A percentile compares a stretch with the other conserved stretches of the same genome.
These are phyloP conservation scores for Pseudogymnoascus sp. DNA, from an alignment of 2,329 filamentous ascomycete species.

Conservation along the genomic window DNA sequence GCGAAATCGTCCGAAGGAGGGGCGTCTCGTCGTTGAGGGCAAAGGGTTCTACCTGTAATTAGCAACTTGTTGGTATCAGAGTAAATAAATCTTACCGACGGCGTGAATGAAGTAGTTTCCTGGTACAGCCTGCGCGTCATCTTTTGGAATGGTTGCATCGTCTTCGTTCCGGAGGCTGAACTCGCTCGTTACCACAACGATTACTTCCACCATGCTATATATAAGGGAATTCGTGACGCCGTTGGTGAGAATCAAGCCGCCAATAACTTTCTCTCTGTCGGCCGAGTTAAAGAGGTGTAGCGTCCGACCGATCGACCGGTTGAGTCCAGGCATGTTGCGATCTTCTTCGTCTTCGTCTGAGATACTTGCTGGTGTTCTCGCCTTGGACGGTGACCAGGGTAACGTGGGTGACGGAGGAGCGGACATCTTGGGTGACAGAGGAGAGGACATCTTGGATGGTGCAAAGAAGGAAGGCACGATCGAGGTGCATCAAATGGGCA, in stretches of 20 bases:
- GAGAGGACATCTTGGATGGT: no score
- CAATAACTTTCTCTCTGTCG: not conserved
- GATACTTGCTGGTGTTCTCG: no score
- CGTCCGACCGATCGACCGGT: no score
- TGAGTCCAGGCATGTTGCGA: no score
- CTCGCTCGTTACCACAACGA: not conserved
- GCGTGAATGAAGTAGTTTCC: not conserved
- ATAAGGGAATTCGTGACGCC: no score
- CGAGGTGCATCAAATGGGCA: not conserved
- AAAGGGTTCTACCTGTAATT: not conserved
- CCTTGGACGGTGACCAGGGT: no score
- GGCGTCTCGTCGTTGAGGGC: not conserved
- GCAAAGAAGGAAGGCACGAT: no score
- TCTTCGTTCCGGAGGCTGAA: not conserved
- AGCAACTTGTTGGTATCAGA: not conserved
- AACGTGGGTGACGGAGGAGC: no score
- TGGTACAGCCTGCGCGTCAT: not conserved
- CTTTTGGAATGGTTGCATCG: not conserved
- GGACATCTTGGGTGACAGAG: no score
- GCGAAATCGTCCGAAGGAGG: not conserved
- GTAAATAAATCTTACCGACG: not conserved
- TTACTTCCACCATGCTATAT: constrained; percentile 22
- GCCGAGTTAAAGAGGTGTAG: not conserved
- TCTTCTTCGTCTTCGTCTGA: no score
- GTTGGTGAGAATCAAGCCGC: constrained; percentile 17